Conservation (phyloP, 768 basidiomycete species). For the Trametes coccinea region DNA sequence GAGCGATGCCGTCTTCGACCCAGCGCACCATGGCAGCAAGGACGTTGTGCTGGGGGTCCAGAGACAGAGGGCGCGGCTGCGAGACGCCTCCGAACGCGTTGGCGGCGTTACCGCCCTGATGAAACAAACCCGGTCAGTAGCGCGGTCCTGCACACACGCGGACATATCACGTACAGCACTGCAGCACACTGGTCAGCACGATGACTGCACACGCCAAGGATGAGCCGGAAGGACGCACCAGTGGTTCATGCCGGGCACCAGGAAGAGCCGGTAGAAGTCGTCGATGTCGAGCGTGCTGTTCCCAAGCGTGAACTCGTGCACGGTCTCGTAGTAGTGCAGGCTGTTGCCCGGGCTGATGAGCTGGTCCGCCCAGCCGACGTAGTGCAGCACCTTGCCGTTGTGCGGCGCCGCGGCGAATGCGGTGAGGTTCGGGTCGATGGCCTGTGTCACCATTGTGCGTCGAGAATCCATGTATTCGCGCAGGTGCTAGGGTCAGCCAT, state of each 20-base stretch:
- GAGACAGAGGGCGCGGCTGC: slow-evolving; percentile 6
- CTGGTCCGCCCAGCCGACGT: slow-evolving; percentile 30
- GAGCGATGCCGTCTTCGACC: slow-evolving; percentile 33
- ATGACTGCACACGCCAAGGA: background rate
- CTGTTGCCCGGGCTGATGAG: slow-evolving; percentile 33
- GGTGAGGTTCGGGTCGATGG: slow-evolving; percentile 20
- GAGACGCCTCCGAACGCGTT: slow-evolving; percentile 24
- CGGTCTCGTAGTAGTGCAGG: slow-evolving; percentile 28
- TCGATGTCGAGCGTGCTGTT: slow-evolving; percentile 26
- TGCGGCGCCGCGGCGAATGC: slow-evolving; percentile 19
- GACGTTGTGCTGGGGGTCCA: slow-evolving; percentile 28
- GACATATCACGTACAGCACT: background rate
- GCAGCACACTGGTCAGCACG: background rate
- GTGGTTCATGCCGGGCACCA: slow-evolving; percentile 34
- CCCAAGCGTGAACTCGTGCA: slow-evolving; percentile 25
- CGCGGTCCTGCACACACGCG: background rate
- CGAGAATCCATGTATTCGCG: too few species aligned
- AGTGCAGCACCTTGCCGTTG: slow-evolving; percentile 28
- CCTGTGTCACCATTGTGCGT: background rate
- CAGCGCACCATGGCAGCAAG: slow-evolving; percentile 31
- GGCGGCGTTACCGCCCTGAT: slow-evolving; percentile 25
- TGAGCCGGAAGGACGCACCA: slow-evolving; percentile 12
- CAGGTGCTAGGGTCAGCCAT: background rate
- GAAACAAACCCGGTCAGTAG: background rate
- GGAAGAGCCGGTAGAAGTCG: slow-evolving; percentile 34